Evolutionary conservation across 2,329 filamentous ascomycete genomes (phyloP).

Genomic region (Myrmaecium sp.): DNA sequence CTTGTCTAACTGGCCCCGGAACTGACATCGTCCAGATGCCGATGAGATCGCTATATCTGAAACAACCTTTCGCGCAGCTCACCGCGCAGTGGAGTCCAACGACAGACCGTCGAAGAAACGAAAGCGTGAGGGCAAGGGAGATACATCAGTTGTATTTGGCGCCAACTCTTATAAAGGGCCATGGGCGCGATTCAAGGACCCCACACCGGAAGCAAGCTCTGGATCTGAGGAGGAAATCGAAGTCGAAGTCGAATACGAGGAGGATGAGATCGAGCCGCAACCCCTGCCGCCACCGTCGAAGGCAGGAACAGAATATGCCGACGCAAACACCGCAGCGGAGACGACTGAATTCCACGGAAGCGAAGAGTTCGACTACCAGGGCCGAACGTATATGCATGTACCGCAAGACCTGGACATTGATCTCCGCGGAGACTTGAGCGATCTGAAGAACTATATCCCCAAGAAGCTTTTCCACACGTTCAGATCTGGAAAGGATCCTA

Average conservation of each 20-base stretch:
- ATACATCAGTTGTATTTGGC: conserved; percentile 69
- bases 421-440: conserved; percentile 63
- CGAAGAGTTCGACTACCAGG: conserved; percentile 79
- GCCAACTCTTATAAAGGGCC: conserved; percentile 81
- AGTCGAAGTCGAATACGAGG: conserved; percentile 55
- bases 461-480: conserved; percentile 88
- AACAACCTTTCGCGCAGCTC: conserved; percentile 72
- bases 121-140: conserved; percentile 73
- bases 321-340: conserved; percentile 38
- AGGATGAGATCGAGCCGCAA: conserved; percentile 48
- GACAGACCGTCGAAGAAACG: conserved; percentile 49
- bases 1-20: too few species aligned
- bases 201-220: conserved; percentile 49
- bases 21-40: too few species aligned
- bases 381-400: conserved; percentile 93
- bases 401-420: conserved; percentile 41
- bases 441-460: conserved; percentile 75
- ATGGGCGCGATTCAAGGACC: conserved; percentile 71
- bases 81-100: conserved; percentile 55
- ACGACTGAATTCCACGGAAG: conserved; percentile 76
- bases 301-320: conserved; percentile 37
- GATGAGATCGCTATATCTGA: conserved; percentile 83
- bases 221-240: conserved; percentile 55
- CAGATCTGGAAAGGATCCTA: too few species aligned
- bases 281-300: conserved; percentile 44